phyloP scores from a whole-genome alignment of 1,284 basidiomycete genomes.

The Trichosporon inkin region DNA sequence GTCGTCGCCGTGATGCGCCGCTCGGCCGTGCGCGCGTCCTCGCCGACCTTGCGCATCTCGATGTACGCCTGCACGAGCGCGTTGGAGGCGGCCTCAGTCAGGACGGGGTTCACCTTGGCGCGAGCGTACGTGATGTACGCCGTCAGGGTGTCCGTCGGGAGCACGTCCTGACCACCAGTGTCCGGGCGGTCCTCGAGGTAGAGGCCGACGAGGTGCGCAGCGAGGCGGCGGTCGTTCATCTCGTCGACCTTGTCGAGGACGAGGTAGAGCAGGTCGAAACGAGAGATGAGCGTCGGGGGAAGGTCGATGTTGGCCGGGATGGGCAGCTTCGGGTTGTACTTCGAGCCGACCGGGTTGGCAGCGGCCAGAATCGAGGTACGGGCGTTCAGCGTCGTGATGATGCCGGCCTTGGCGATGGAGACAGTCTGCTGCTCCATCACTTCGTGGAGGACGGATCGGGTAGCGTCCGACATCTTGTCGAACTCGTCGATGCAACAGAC shows the following conservation, averaged over 20 bases:
- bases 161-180: conserved; percentile 64
- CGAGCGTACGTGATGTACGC: conserved; percentile 93
- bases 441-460: conserved; percentile 94
- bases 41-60: conserved; percentile 85
- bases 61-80: conserved; percentile 88
- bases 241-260: conserved; percentile 95
- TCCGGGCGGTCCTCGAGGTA: conserved; percentile 88
- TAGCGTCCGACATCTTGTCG: conserved; percentile 98
- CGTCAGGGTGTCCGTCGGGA: conserved; percentile 82
- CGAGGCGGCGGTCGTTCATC: conserved; percentile 76
- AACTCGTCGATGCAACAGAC: conserved; percentile 99
- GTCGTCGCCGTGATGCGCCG: conserved; percentile 97
- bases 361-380: conserved; percentile 95
- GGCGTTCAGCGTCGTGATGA: conserved; percentile 97
- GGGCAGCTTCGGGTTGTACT: conserved; percentile 84
- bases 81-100: conserved; percentile 77
- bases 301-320: conserved; percentile 83
- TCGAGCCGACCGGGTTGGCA: conserved; percentile 93
- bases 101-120: conserved; percentile 79
- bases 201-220: conserved; percentile 85
- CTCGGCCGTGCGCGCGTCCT: conserved; percentile 79
- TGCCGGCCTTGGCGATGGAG: conserved; percentile 98
- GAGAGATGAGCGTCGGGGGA: conserved; percentile 93
- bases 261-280: conserved; percentile 96
- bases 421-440: conserved; percentile 99